phyloP scores from a whole-genome alignment of 805 yeast species.

The Saccharomycopsis javanensis region DNA sequence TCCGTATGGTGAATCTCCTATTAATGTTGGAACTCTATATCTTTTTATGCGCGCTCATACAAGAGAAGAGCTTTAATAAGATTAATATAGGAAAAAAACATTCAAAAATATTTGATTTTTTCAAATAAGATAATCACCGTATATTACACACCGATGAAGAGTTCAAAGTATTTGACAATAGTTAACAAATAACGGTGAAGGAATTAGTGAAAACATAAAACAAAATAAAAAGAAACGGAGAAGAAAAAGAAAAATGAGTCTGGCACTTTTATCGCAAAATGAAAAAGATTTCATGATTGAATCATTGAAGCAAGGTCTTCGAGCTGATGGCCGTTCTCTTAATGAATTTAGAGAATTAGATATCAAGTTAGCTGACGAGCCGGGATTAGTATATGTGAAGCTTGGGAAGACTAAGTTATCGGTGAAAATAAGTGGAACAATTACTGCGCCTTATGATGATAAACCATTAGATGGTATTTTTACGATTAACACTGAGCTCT shows the following conservation, averaged over 20 bases:
- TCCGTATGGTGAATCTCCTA: background rate
- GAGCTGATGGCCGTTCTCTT: conserved; percentile 62
- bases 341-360: conserved; percentile 55
- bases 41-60: background rate
- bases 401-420: conserved; percentile 67
- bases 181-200: too few species aligned
- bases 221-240: background rate
- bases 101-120: background rate
- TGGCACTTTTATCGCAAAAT: conserved; percentile 38
- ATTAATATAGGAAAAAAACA: background rate
- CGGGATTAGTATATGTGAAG: conserved; percentile 70
- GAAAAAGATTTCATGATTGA: conserved; percentile 55
- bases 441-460: conserved; percentile 75
- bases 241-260: background rate
- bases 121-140: background rate
- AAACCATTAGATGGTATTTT: conserved; percentile 92
- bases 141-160: background rate
- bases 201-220: too few species aligned
- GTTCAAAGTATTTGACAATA: background rate
- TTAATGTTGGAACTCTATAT: too few species aligned
- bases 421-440: conserved; percentile 65
- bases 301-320: conserved; percentile 48
- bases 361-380: conserved; percentile 58
- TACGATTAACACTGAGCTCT: conserved; percentile 71
- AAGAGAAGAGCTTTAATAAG: background rate